Percentiles rank a stretch among this genome's conserved stretches.
phyloP scores from a whole-genome alignment of 805 yeast genomes.

The Yarrowia sp. region DNA sequence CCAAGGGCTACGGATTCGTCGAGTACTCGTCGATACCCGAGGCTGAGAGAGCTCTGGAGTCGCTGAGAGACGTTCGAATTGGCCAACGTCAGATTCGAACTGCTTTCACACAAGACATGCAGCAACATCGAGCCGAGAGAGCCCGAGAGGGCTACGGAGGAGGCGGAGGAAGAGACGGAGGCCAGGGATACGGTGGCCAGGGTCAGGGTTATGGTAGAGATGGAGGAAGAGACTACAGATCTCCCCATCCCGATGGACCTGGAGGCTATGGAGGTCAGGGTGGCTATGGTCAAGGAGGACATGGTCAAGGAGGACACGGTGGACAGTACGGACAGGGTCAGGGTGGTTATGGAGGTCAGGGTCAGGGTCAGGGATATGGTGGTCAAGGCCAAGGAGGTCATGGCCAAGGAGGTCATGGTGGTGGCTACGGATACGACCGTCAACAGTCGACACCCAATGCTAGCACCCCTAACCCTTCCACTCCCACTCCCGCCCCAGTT shows the following conservation, averaged over 20 bases:
- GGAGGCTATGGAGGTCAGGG: too few relatives aligned
- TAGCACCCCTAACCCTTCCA: background rate
- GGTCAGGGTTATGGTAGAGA: background rate
- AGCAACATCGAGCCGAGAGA: constrained; percentile 16
- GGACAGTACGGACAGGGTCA: background rate
- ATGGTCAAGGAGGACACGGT: too few relatives aligned
- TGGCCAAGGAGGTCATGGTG: background rate
- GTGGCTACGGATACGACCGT: background rate
- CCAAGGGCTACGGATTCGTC: constrained; percentile 32
- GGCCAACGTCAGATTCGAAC: constrained; percentile 31
- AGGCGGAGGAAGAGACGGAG: background rate
- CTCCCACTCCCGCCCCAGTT: constrained; percentile 14
- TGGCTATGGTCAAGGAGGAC: too few relatives aligned
- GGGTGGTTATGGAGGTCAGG: background rate
- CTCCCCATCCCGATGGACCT: too few relatives aligned
- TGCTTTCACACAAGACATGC: constrained; percentile 30
- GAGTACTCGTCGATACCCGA: constrained; percentile 30
- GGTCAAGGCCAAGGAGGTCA: background rate
- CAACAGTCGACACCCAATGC: background rate
- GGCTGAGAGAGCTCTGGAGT: constrained; percentile 30
- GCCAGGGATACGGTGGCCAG: constrained; percentile 2
- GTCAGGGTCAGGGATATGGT: constrained; percentile 1
- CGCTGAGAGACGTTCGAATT: constrained; percentile 28
- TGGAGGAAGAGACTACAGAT: too few relatives aligned
- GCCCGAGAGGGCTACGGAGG: background rate